Evolutionary conservation across 2,329 filamentous ascomycete genomes (phyloP).

Genomic region (Dothistroma pini): DNA sequence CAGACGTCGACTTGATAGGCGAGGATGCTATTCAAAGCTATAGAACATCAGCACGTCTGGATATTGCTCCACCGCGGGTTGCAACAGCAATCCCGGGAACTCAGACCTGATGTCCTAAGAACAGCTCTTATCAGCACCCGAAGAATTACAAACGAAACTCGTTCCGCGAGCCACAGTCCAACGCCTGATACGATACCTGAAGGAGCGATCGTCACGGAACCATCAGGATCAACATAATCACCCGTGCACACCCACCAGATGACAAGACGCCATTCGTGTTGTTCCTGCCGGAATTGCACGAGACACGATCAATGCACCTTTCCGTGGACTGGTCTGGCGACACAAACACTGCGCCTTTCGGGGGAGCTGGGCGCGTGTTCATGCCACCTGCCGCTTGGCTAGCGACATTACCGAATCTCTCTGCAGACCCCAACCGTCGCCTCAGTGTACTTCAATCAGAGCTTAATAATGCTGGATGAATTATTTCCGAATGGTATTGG

Average conservation of each 20-base stretch:
- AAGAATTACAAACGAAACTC: not conserved
- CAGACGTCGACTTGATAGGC: not conserved
- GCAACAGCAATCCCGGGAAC: not conserved
- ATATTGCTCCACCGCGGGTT: not conserved
- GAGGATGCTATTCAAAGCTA: not conserved
- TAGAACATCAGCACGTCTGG: not conserved
- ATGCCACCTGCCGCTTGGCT: conserved; percentile 19
- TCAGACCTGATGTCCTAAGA: not conserved
- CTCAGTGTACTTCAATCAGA: conserved; percentile 1
- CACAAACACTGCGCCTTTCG: conserved; percentile 17
- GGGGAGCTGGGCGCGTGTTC: conserved; percentile 15
- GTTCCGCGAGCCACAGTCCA: not conserved
- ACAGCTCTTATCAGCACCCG: not conserved
- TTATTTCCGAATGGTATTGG: not conserved
- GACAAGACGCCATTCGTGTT: not conserved
- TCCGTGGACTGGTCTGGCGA: conserved; percentile 15
- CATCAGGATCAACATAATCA: not conserved
- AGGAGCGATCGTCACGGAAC: not conserved
- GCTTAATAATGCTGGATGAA: not conserved
- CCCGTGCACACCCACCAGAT: not conserved
- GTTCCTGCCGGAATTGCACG: not conserved
- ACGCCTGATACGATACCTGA: not conserved
- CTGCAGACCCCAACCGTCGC: conserved; percentile 7
- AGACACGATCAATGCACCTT: conserved; percentile 19
- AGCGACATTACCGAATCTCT: conserved; percentile 12